Conservation (phyloP, 208 protist genomes). For the Acanthamoeba sp. region DNA sequence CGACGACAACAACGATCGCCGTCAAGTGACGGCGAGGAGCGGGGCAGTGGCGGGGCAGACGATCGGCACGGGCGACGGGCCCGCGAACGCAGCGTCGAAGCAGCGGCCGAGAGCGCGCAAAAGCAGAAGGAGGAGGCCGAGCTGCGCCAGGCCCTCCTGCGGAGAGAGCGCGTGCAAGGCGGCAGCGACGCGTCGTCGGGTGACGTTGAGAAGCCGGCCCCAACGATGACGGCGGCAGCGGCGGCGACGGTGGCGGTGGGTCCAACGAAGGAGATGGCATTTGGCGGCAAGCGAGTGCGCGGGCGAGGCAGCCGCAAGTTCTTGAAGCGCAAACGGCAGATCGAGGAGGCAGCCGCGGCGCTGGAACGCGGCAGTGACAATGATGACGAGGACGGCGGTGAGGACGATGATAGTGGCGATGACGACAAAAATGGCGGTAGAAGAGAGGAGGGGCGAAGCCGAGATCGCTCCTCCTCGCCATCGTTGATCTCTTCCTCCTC, state of each 20-base stretch:
- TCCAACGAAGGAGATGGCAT: conserved; percentile 19
- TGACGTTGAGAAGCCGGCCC: background rate
- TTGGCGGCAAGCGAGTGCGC: conserved; percentile 3
- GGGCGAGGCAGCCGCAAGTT: conserved; percentile 32
- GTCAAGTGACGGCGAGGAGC: background rate
- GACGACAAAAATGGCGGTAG: background rate
- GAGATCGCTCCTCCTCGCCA: conserved; percentile 76
- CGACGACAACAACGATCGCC: too few relatives aligned
- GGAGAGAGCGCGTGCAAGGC: background rate
- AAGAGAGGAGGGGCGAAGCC: background rate
- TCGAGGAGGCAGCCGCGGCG: background rate
- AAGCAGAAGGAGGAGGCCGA: too few relatives aligned
- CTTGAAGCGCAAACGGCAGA: conserved; percentile 2
- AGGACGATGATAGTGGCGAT: background rate
- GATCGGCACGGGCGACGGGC: too few relatives aligned
- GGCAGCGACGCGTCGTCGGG: background rate
- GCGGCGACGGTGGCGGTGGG: background rate
- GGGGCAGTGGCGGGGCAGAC: background rate
- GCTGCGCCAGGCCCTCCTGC: background rate
- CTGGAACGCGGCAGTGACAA: background rate
- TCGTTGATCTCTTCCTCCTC: conserved; percentile 77
- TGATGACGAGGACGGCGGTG: background rate
- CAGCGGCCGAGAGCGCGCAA: too few relatives aligned
- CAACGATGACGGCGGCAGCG: background rate
- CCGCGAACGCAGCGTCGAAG: too few relatives aligned